These are phyloP conservation scores for Yarrowia divulgata DNA, from an alignment of 805 yeast species.

Conservation along the genomic window DNA sequence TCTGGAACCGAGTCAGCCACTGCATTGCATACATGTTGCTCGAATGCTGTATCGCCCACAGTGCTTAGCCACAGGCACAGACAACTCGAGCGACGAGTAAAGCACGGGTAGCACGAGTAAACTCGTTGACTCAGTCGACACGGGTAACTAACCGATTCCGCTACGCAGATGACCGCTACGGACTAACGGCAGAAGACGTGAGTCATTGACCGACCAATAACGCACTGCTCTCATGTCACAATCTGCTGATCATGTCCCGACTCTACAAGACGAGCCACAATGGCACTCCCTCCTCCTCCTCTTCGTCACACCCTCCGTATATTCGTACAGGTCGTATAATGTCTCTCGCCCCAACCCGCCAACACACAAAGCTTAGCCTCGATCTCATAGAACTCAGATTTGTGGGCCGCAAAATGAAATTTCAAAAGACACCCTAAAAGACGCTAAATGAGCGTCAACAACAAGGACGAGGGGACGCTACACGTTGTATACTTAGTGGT, in stretches of 20 bases:
- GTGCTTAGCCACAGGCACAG: conserved; percentile 1
- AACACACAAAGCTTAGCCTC: not conserved
- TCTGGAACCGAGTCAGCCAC: conserved; percentile 36
- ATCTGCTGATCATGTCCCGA: no score
- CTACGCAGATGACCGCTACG: no score
- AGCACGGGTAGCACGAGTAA: not conserved
- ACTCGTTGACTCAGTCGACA: conserved; percentile 1
- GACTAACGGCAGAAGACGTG: no score
- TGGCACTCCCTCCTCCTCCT: no score
- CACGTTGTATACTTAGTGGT: no score
- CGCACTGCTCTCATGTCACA: no score
- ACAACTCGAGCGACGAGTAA: no score
- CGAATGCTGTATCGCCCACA: not conserved
- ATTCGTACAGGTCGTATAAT: conserved; percentile 3
- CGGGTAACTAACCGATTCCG: conserved; percentile 5
- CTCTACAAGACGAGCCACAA: no score
- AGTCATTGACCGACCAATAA: no score
- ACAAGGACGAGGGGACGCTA: no score
- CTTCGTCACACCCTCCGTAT: no score
- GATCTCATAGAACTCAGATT: not conserved
- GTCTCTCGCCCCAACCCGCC: not conserved
- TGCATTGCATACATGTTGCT: conserved; percentile 34
- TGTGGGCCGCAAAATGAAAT: not conserved
- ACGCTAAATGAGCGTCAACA: not conserved
- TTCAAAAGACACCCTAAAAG: not conserved